These are phyloP conservation scores for Psidium guajava DNA, from an alignment of 345 rosid genomes.

Conservation along the genomic window DNA sequence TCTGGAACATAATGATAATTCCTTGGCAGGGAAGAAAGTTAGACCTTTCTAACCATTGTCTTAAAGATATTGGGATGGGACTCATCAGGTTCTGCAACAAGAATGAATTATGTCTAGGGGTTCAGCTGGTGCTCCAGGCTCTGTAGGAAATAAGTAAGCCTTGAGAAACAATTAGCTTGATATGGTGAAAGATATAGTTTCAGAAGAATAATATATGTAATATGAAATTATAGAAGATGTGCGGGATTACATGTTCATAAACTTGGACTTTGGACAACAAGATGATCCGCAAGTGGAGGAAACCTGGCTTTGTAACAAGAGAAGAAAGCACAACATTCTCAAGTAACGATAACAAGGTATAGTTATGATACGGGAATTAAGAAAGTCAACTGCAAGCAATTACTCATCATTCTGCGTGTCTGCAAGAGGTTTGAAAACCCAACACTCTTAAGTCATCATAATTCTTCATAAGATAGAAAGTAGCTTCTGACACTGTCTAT, in stretches of 20 bases:
- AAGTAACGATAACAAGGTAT: neutral
- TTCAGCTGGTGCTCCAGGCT: neutral
- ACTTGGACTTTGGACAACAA: neutral
- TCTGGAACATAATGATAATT: neutral
- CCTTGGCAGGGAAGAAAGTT: neutral
- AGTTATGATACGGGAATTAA: neutral
- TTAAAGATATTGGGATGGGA: neutral
- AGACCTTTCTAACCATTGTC: neutral
- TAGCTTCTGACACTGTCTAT: neutral
- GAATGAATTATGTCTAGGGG: neutral
- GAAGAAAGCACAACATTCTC: neutral
- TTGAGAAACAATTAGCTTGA: neutral
- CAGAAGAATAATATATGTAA: neutral
- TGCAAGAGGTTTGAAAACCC: neutral
- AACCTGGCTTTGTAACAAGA: neutral
- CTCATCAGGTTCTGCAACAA: neutral
- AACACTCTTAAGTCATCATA: neutral
- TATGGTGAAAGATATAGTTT: neutral
- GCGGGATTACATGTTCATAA: neutral
- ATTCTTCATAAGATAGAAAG: neutral
- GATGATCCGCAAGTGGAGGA: neutral
- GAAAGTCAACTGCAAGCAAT: neutral
- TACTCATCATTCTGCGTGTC: neutral
- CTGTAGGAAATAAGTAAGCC: neutral
- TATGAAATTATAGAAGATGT: neutral